Evolutionary conservation across 2,329 filamentous ascomycete genomes (phyloP), one percentile per base, ranked within the genome.

Genomic region (Bipolaris oryzae): DNA sequence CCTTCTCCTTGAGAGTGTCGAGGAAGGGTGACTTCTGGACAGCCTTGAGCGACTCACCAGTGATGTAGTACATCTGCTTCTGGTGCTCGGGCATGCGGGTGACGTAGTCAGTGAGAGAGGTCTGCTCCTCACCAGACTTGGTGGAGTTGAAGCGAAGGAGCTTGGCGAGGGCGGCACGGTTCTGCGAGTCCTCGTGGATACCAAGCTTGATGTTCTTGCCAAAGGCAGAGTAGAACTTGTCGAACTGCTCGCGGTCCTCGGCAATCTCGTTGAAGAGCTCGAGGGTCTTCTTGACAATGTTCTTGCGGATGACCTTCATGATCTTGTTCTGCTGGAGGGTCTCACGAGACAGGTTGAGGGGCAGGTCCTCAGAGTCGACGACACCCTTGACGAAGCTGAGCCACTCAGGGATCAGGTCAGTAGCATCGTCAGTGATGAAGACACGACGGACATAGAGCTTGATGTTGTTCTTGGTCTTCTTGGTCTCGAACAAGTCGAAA

Each of bases 381-480:
- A 99, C 95, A 89, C 95, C 95, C 91, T 99, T 99, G 88, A 99
- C 84, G 84, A 99, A 99, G 84, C 92, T 88, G 77, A 99, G 89
- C 95, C 95, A 99, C 86, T 99, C 95, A 60, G 95, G 95, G 69
- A 99, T 96, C 82, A 99, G 90, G 79, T 99, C 95, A 72, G 95
- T 98, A 73, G 95, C 95, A 80, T 99, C 95, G 72, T 99, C 95
- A 61, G 95, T 99, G 86, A 99, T 99, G 90, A 99, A 99, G 81
- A 99, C 95, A 80, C 95, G 95, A 80, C 95, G 94, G 77, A 99
- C 95, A 84, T 99, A 99, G 74, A 99, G 89, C 90, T 99, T 99
- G 88, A 99, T 98, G 90, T 99, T 99, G 91, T 98, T 99, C 92
- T 99, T 99, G 78, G 94, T 97, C 90, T 97, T 96, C 92, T 99